Conservation (phyloP, 768 basidiomycete species). For the Panaeolus cyanescens region DNA sequence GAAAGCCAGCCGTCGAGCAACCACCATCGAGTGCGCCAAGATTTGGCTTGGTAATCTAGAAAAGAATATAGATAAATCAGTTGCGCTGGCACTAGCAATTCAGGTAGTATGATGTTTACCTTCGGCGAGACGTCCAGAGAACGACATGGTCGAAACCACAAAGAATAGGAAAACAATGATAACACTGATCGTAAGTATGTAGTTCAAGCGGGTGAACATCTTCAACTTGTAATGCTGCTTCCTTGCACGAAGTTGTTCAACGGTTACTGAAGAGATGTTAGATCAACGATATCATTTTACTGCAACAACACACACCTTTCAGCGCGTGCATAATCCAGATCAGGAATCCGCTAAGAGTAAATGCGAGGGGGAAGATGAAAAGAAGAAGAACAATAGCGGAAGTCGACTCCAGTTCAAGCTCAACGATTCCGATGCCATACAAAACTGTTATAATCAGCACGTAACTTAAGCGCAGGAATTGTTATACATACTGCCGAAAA, state of each 20-base stretch:
- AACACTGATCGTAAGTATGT: constrained; percentile 82
- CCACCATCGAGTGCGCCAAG: constrained; percentile 94
- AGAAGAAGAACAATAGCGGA: constrained; percentile 82
- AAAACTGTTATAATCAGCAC: constrained; percentile 51
- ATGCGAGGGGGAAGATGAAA: constrained; percentile 92
- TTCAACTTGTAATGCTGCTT: constrained; percentile 85
- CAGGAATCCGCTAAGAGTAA: constrained; percentile 94
- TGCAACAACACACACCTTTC: constrained; percentile 60
- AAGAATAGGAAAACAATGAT: constrained; percentile 87
- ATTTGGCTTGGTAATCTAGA: constrained; percentile 86
- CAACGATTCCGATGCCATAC: constrained; percentile 94
- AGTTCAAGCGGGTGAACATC: constrained; percentile 89
- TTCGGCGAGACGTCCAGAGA: constrained; percentile 90
- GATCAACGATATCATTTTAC: neutral
- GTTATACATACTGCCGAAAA: constrained; percentile 86
- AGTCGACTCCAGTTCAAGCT: constrained; percentile 88
- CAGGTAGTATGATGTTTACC: constrained; percentile 43
- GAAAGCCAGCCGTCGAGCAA: constrained; percentile 94
- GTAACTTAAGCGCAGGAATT: neutral
- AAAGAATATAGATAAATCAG: neutral
- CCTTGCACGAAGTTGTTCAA: constrained; percentile 78
- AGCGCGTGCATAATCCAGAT: constrained; percentile 94
- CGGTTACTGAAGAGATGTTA: constrained; percentile 63
- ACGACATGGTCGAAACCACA: constrained; percentile 86
- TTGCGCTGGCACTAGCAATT: constrained; percentile 7